Evolutionary conservation across 2,329 filamentous ascomycete genomes (phyloP).

Genomic region (Penicillium sp.): DNA sequence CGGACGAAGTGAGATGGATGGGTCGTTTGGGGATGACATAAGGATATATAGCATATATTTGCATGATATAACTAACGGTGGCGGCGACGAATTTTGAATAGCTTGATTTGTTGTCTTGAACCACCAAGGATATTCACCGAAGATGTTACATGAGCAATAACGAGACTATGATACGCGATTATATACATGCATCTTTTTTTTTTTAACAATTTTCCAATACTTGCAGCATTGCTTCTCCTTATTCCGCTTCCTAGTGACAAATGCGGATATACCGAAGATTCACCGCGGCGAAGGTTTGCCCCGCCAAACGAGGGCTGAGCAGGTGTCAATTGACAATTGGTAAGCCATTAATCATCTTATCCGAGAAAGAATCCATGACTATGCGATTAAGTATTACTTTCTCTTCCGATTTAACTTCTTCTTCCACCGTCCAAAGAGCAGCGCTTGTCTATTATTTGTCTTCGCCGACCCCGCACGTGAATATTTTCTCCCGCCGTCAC

Average conservation of each 20-base stretch:
- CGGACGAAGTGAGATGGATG: slow-evolving; percentile 73
- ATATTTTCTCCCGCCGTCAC: not conserved
- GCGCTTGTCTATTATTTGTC: not conserved
- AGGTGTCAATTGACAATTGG: not conserved
- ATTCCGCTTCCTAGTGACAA: not conserved
- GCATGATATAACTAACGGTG: not conserved
- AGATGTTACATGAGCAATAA: not conserved
- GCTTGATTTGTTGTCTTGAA: not conserved
- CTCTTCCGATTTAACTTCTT: not conserved
- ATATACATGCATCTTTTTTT: not conserved
- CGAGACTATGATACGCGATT: slow-evolving; percentile 2
- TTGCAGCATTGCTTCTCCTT: not conserved
- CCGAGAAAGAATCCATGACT: not conserved
- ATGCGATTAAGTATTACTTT: not conserved
- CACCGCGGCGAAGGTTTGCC: not conserved
- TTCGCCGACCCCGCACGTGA: not conserved
- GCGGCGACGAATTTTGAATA: not conserved
- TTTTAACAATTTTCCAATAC: not conserved
- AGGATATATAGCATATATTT: not conserved
- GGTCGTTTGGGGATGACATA: slow-evolving; percentile 56
- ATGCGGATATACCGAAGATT: not conserved
- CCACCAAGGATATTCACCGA: not conserved
- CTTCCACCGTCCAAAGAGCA: no score
- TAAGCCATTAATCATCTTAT: not conserved
- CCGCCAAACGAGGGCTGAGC: not conserved